Conservation (phyloP, 192 early-diverging fungal genomes). For the Coemansia sp. region DNA sequence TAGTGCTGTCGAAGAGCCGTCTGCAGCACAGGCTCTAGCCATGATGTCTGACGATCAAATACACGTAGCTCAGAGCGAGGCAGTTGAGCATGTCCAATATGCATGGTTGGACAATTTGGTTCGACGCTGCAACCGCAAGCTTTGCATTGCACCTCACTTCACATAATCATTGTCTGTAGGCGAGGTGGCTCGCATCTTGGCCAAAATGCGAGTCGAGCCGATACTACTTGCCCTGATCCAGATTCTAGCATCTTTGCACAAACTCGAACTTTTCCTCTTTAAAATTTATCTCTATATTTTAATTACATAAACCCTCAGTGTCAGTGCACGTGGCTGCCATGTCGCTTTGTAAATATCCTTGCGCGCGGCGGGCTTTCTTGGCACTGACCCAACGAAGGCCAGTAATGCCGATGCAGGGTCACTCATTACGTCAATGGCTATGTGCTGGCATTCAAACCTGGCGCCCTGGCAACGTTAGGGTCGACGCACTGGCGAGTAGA, state of each 20-base stretch:
- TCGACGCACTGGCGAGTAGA: neutral
- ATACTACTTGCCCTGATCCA: neutral
- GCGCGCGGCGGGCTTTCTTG: neutral
- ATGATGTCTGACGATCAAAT: no score
- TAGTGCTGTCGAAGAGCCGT: no score
- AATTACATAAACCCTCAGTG: neutral
- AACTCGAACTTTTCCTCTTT: neutral
- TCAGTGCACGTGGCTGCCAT: neutral
- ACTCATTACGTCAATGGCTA: neutral
- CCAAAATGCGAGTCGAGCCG: neutral
- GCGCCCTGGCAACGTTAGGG: neutral
- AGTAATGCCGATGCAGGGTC: neutral
- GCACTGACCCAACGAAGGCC: neutral
- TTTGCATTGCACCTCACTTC: neutral
- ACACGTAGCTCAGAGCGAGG: no score
- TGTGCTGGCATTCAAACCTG: neutral
- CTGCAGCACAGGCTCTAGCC: no score
- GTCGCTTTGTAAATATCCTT: neutral
- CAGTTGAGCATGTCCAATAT: neutral
- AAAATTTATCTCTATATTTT: neutral
- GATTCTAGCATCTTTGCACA: neutral
- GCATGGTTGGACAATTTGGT: neutral
- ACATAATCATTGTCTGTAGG: neutral
- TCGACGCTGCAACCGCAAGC: neutral
- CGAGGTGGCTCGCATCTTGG: neutral